Conservation (phyloP, 2,329 filamentous ascomycete species). For the Colletotrichum trifolii region DNA sequence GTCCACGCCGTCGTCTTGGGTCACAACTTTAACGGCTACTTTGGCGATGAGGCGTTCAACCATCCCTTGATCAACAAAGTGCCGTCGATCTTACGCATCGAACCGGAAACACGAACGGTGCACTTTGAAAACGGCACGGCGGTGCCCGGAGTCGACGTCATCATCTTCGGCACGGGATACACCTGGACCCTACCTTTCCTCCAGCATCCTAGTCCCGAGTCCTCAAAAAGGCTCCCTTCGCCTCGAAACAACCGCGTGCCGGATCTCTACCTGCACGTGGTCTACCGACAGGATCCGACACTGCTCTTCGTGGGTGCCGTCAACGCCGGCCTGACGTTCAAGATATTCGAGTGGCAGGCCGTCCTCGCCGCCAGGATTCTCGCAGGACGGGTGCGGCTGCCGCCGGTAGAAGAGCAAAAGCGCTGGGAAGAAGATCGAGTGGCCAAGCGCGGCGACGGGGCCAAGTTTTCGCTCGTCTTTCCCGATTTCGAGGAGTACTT, state of each 20-base stretch:
- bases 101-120: conserved; percentile 54
- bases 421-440: conserved; percentile 69
- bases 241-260: conserved; percentile 66
- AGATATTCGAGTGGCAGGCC: conserved; percentile 76
- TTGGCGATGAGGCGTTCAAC: conserved; percentile 68
- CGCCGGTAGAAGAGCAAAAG: conserved; percentile 58
- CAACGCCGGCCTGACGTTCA: conserved; percentile 70
- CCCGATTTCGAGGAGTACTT: conserved; percentile 75
- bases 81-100: conserved; percentile 59
- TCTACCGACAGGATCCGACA: conserved; percentile 64
- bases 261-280: conserved; percentile 67
- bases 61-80: conserved; percentile 61
- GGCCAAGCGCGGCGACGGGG: conserved; percentile 63
- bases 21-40: conserved; percentile 63
- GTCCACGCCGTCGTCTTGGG: conserved; percentile 64
- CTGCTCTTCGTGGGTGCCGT: conserved; percentile 69
- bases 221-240: neutral
- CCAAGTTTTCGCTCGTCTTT: conserved; percentile 66
- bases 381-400: conserved; percentile 62
- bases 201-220: conserved; percentile 54
- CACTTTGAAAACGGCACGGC: conserved; percentile 66
- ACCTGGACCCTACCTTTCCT: conserved; percentile 72
- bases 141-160: conserved; percentile 65
- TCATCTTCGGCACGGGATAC: conserved; percentile 77
- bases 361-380: conserved; percentile 69